A percentile compares a stretch with the other conserved stretches of the same genome.
Evolutionary conservation across 306 rosid genomes (phyloP).

Genomic region (Neltuma alba): DNA sequence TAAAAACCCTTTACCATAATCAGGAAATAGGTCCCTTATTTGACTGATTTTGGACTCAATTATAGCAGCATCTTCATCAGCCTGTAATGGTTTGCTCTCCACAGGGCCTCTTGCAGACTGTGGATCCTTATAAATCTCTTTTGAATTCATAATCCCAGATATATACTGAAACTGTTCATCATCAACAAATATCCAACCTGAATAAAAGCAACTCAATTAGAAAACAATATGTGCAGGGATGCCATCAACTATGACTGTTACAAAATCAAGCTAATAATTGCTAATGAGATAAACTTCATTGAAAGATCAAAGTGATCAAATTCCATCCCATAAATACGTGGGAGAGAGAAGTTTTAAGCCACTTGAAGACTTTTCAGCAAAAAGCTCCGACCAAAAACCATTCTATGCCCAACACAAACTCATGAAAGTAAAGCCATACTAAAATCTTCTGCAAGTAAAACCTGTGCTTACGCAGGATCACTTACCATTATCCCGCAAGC

Average conservation of each 20-base stretch:
- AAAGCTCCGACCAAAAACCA: conserved; percentile 9
- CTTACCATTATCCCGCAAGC: conserved; percentile 65
- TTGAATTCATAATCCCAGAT: conserved; percentile 57
- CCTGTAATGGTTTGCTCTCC: conserved; percentile 45
- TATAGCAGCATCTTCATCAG: conserved; percentile 75
- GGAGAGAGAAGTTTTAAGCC: background rate
- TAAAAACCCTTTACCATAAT: conserved; percentile 85
- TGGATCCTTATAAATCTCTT: conserved; percentile 46
- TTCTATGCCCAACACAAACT: background rate
- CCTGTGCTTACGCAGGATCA: conserved; percentile 8
- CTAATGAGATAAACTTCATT: background rate
- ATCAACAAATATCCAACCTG: conserved; percentile 93
- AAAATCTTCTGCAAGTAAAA: conserved; percentile 5
- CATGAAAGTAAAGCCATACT: conserved; percentile 23
- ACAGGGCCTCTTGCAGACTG: conserved; percentile 32
- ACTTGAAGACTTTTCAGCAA: conserved; percentile 8
- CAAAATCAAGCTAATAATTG: conserved; percentile 18
- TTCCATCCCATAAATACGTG: conserved; percentile 26
- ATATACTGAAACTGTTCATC: conserved; percentile 74
- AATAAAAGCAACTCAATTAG: conserved; percentile 39
- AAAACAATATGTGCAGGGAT: conserved; percentile 22
- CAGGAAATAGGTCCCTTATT: conserved; percentile 91
- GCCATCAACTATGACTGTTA: conserved; percentile 1
- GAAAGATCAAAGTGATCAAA: conserved; percentile 23
- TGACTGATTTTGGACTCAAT: conserved; percentile 90